Conservation (phyloP, 2,329 filamentous ascomycete genomes). For the Pseudogymnoascus sp. region DNA sequence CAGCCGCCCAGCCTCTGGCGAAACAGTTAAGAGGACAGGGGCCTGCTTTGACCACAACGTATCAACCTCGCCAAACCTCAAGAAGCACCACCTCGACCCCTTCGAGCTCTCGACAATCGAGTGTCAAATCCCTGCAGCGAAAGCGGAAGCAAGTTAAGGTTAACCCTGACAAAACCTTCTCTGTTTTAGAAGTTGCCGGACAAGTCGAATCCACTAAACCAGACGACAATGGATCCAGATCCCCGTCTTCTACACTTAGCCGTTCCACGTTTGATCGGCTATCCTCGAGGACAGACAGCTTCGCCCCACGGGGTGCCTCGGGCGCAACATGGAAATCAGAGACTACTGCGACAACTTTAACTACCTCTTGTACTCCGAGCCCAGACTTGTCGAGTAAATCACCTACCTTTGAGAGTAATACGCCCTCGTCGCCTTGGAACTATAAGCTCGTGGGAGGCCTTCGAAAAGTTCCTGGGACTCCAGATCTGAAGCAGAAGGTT, state of each 20-base stretch:
- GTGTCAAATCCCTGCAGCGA: neutral
- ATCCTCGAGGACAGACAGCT: slow-evolving; percentile 21
- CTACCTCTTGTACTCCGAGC: slow-evolving; percentile 11
- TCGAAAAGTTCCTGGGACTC: slow-evolving; percentile 28
- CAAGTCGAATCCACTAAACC: neutral
- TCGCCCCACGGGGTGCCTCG: slow-evolving; percentile 12
- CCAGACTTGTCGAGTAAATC: slow-evolving; percentile 20
- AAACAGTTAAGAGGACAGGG: neutral
- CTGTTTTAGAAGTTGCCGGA: slow-evolving; percentile 10
- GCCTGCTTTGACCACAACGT: neutral
- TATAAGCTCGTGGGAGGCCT: slow-evolving; percentile 28
- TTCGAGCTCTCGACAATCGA: slow-evolving; percentile 2
- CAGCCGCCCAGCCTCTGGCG: neutral
- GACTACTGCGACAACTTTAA: slow-evolving; percentile 13
- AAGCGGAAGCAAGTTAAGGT: slow-evolving; percentile 12
- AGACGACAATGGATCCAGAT: slow-evolving; percentile 6
- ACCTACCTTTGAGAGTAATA: slow-evolving; percentile 24
- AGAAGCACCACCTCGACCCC: slow-evolving; percentile 3
- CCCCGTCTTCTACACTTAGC: neutral
- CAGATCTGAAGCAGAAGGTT: slow-evolving; percentile 25
- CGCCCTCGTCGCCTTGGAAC: slow-evolving; percentile 25
- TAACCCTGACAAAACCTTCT: slow-evolving; percentile 13
- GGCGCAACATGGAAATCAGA: slow-evolving; percentile 21
- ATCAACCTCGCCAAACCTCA: neutral
- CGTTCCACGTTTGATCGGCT: slow-evolving; percentile 15